Evolutionary conservation across 1,139 yeast genomes (phyloP).

Genomic region (Fermentozyma sake): DNA sequence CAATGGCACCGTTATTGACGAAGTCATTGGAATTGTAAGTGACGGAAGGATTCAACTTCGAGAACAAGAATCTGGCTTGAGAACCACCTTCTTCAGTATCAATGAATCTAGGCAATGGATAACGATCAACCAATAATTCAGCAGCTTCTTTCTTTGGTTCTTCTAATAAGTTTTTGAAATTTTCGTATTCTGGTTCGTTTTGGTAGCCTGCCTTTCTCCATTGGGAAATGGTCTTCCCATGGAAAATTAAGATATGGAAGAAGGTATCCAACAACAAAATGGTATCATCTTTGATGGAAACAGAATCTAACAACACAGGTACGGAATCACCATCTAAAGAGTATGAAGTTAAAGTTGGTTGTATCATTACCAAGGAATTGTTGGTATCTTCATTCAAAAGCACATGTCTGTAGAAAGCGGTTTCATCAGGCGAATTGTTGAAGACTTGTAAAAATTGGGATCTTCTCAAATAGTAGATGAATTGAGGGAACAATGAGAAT

Average conservation of each 20-base stretch:
- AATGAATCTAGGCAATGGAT: slow-evolving; percentile 94
- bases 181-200: slow-evolving; percentile 83
- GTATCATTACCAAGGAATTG: slow-evolving; percentile 94
- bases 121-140: slow-evolving; percentile 82
- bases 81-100: slow-evolving; percentile 98
- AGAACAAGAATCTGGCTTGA: slow-evolving; percentile 92
- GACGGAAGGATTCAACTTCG: slow-evolving; percentile 90
- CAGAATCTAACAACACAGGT: slow-evolving; percentile 92
- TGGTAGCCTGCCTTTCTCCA: slow-evolving; percentile 97
- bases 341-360: slow-evolving; percentile 89
- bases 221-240: slow-evolving; percentile 89
- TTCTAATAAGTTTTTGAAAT: slow-evolving; percentile 79
- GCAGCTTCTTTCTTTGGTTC: slow-evolving; percentile 94
- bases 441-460: slow-evolving; percentile 95
- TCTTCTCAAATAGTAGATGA: slow-evolving; percentile 92
- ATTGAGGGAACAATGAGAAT: slow-evolving; percentile 74
- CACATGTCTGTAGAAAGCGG: slow-evolving; percentile 94
- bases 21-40: slow-evolving; percentile 63
- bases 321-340: slow-evolving; percentile 77
- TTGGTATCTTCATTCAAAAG: slow-evolving; percentile 87
- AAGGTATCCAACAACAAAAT: slow-evolving; percentile 88
- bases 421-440: slow-evolving; percentile 97
- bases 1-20: slow-evolving; percentile 64
- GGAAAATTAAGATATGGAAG: slow-evolving; percentile 93
- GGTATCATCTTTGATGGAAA: slow-evolving; percentile 85